A percentile compares a stretch with the other conserved stretches of the same genome.
Evolutionary conservation across 202 grass and related monocot species (phyloP).

Genomic region (Carex arenaria): DNA sequence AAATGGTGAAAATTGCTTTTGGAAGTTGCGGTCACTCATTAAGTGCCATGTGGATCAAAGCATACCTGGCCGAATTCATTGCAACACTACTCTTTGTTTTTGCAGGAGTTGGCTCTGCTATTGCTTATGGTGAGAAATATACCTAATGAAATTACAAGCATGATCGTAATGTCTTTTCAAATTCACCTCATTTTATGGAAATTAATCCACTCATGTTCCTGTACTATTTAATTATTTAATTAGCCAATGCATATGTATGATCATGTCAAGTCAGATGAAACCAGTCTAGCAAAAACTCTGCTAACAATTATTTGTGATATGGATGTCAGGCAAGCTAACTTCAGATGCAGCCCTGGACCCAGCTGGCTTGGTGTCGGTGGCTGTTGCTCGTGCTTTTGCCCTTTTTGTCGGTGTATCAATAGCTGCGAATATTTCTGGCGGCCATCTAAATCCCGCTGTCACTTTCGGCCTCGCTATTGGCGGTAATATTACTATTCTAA

Average conservation of each 20-base stretch:
- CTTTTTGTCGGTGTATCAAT: slow-evolving; percentile 71
- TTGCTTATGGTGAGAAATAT: slow-evolving; percentile 50
- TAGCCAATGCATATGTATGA: background rate
- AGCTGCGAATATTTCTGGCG: slow-evolving; percentile 71
- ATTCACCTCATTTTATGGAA: background rate
- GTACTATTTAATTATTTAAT: background rate
- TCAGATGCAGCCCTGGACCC: slow-evolving; percentile 49
- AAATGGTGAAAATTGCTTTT: slow-evolving; percentile 61
- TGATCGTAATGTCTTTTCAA: background rate
- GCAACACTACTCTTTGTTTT: slow-evolving; percentile 89
- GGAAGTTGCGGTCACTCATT: slow-evolving; percentile 69
- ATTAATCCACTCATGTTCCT: background rate
- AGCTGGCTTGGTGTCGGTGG: slow-evolving; percentile 57
- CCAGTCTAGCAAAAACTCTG: background rate
- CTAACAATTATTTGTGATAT: background rate
- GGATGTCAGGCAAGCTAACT: slow-evolving; percentile 43
- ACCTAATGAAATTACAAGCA: background rate
- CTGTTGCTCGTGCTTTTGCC: slow-evolving; percentile 55
- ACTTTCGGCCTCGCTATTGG: slow-evolving; percentile 76
- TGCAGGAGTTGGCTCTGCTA: slow-evolving; percentile 76
- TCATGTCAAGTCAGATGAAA: background rate
- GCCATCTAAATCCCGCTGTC: slow-evolving; percentile 85
- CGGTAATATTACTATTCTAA: slow-evolving; percentile 77
- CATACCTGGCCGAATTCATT: slow-evolving; percentile 51
- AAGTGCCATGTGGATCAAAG: slow-evolving; percentile 38